These are phyloP conservation scores for Purpureocillium takamizusanense DNA, from an alignment of 2,329 filamentous ascomycete species.

Conservation along the genomic window DNA sequence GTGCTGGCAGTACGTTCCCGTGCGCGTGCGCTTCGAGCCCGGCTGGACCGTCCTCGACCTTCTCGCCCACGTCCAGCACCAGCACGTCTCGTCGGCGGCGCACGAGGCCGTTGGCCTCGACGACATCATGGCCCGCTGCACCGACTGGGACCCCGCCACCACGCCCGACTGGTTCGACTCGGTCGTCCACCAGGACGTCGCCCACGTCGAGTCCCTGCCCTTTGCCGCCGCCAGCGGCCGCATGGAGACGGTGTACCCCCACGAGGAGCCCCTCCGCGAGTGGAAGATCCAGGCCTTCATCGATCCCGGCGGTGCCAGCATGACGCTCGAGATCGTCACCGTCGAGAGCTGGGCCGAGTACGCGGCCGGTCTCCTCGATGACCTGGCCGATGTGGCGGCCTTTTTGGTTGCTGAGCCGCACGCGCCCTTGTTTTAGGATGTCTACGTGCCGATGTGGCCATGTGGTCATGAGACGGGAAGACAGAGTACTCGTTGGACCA, in stretches of 20 bases:
- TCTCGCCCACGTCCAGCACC: conserved; percentile 43
- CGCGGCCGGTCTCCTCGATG: conserved; percentile 40
- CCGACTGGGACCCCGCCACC: conserved; percentile 26
- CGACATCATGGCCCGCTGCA: conserved; percentile 41
- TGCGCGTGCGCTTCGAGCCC: conserved; percentile 46
- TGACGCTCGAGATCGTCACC: conserved; percentile 51
- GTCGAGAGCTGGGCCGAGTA: conserved; percentile 45
- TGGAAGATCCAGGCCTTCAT: conserved; percentile 56
- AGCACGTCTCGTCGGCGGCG: conserved; percentile 46
- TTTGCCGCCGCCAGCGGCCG: conserved; percentile 28
- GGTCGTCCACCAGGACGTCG: conserved; percentile 50
- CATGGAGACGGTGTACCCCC: conserved; percentile 51
- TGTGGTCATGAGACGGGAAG: too few relatives aligned
- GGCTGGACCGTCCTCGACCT: conserved; percentile 43
- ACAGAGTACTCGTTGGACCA: too few relatives aligned
- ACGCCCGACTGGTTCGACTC: conserved; percentile 39
- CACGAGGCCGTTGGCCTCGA: conserved; percentile 45
- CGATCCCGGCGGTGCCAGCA: conserved; percentile 35
- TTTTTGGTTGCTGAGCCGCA: conserved; percentile 7
- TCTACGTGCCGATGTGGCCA: not conserved
- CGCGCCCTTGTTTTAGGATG: conserved; percentile 9
- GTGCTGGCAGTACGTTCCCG: conserved; percentile 58
- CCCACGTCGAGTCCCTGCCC: conserved; percentile 47
- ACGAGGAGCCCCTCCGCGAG: conserved; percentile 43
- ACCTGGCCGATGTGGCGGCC: conserved; percentile 27